Conservation (phyloP, 2,329 filamentous ascomycete genomes). For the Stemphylium vesicarium region DNA sequence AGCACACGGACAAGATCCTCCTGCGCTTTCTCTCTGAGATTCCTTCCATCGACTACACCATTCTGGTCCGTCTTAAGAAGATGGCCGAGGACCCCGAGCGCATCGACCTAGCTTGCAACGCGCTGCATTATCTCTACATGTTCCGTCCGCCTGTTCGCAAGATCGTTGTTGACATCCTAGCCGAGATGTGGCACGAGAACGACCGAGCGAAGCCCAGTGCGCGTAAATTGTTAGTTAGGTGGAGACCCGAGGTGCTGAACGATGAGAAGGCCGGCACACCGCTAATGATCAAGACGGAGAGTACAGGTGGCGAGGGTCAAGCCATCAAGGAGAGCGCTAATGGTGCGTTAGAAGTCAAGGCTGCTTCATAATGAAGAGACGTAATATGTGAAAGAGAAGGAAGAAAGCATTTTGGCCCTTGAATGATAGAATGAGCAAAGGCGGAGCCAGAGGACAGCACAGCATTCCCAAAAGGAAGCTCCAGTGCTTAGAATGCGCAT, state of each 20-base stretch:
- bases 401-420: neutral
- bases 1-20: slow-evolving; percentile 85
- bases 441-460: neutral
- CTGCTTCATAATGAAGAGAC: slow-evolving; percentile 22
- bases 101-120: slow-evolving; percentile 63
- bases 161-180: slow-evolving; percentile 63
- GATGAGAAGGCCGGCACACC: slow-evolving; percentile 21
- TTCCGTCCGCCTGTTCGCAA: slow-evolving; percentile 65
- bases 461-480: neutral
- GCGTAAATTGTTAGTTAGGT: slow-evolving; percentile 61
- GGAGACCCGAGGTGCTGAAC: slow-evolving; percentile 58
- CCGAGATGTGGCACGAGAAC: slow-evolving; percentile 62
- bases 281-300: slow-evolving; percentile 30
- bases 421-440: neutral
- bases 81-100: slow-evolving; percentile 69
- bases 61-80: slow-evolving; percentile 74
- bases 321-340: slow-evolving; percentile 33
- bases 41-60: slow-evolving; percentile 73
- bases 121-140: slow-evolving; percentile 59
- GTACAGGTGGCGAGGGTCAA: slow-evolving; percentile 13
- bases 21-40: slow-evolving; percentile 93
- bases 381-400: neutral
- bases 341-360: slow-evolving; percentile 38
- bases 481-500: neutral
- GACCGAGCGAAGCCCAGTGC: slow-evolving; percentile 56